phyloP scores from a whole-genome alignment of 352 stramenopile species.

The Phytophthora boehmeriae region DNA sequence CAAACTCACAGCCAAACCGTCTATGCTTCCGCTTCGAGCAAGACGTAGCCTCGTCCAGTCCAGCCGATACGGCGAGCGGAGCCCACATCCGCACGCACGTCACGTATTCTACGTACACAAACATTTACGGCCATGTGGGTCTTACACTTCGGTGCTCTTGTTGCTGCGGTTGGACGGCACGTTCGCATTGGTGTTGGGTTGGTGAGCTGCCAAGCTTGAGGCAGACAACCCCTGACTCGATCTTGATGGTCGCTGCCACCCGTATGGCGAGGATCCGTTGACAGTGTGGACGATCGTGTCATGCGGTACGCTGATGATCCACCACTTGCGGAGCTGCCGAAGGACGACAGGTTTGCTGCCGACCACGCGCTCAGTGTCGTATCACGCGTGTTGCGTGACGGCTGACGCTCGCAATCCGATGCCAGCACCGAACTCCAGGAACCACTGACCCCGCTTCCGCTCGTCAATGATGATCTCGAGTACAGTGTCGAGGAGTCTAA shows the following conservation, averaged over 20 bases:
- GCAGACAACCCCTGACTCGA: conserved; percentile 9
- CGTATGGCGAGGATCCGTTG: conserved; percentile 18
- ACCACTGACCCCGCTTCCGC: conserved; percentile 51
- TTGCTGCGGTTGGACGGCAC: conserved; percentile 27
- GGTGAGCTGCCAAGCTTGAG: too few relatives aligned
- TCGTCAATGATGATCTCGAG: conserved; percentile 57
- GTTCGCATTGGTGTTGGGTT: not conserved
- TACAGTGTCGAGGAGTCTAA: conserved; percentile 33
- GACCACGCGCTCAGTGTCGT: conserved; percentile 71
- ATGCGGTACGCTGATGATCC: conserved; percentile 19
- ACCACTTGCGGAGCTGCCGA: conserved; percentile 29
- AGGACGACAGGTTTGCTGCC: conserved; percentile 46
- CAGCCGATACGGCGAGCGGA: not conserved
- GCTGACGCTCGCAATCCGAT: conserved; percentile 54
- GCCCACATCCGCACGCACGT: conserved; percentile 5
- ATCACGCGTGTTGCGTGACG: conserved; percentile 70
- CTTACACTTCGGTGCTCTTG: conserved; percentile 35
- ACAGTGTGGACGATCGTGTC: conserved; percentile 24
- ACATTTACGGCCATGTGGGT: conserved; percentile 23
- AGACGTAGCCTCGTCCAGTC: not conserved
- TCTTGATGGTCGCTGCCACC: conserved; percentile 21
- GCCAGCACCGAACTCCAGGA: conserved; percentile 81
- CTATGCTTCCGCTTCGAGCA: conserved; percentile 9
- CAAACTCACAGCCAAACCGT: conserved; percentile 27
- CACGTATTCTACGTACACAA: conserved; percentile 34